Percentiles rank a stretch among this genome's conserved stretches.
Conservation (phyloP, 2,329 filamentous ascomycete species). For the Nigrospora oryzae region DNA sequence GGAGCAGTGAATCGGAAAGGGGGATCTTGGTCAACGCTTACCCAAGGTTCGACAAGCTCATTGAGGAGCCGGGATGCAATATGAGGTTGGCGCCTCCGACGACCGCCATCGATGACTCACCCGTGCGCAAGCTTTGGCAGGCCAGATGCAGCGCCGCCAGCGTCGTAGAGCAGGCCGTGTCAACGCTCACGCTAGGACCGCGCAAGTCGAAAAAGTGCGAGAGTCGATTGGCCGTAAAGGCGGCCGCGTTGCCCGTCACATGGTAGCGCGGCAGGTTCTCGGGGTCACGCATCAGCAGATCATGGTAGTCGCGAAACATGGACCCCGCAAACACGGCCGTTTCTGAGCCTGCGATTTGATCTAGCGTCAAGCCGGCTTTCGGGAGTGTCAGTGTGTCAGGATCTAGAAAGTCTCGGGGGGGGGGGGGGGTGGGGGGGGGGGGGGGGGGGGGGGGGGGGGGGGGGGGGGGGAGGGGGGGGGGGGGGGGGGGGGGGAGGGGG, state of each 20-base stretch:
- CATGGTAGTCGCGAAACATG: slow-evolving; percentile 38
- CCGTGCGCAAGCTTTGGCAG: slow-evolving; percentile 36
- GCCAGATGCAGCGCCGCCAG: slow-evolving; percentile 41
- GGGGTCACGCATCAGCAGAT: slow-evolving; percentile 32
- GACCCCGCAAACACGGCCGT: slow-evolving; percentile 42
- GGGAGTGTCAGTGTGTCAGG: no score
- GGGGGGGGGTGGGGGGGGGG: no score
- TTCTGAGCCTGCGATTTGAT: slow-evolving; percentile 34
- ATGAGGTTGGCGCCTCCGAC: slow-evolving; percentile 39
- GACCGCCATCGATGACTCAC: slow-evolving; percentile 36
- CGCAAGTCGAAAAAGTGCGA: slow-evolving; percentile 47
- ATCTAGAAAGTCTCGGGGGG: no score
- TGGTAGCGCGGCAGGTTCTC: slow-evolving; percentile 43
- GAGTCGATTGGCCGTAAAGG: slow-evolving; percentile 35
- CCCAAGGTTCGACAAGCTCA: slow-evolving; percentile 35
- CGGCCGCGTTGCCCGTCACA: slow-evolving; percentile 31
- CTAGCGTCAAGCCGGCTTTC: slow-evolving; percentile 31
- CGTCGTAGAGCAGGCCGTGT: slow-evolving; percentile 44
- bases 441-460: no score
- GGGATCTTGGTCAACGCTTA: slow-evolving; percentile 10
- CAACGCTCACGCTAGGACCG: slow-evolving; percentile 42
- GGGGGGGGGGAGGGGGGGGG: no score
- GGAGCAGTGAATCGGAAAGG: no score
- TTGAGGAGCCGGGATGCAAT: slow-evolving; percentile 36
- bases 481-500: no score